Evolutionary conservation across 1,139 yeast genomes (phyloP), one percentile per base, ranked within the genome.

Genomic region (Citeromyces hawaiiensis): DNA sequence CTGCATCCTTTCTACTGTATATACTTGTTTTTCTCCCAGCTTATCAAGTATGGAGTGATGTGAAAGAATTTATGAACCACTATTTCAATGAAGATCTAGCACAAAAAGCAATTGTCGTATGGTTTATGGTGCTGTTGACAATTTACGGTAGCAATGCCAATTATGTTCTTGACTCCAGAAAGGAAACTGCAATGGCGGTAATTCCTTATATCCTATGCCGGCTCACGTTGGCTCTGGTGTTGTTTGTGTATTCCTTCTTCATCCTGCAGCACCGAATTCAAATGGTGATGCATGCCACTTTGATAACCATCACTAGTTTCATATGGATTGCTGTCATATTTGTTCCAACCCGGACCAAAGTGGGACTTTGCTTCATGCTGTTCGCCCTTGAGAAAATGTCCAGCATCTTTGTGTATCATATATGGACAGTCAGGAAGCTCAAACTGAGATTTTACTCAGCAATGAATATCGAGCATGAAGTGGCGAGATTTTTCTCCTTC

Each of bases 391-490:
- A 77, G 47, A 64, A 64, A 16, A 18, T 57, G 1, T 46, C 48
- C 3, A 65, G 59, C 45, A 35, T 48, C 8, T 14, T 61, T 2
- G 50, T 63, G 31, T 72, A 61, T 47, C 77, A 70, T 46, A 81
- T 82, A 2, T 49, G 52, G 52, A 55, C 64, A 40, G 76, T 74
- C 48, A 60, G 51, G 38, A 14, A 56, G 18, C 42, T 75, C 47
- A 54, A 59, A 5, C 50, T 70, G 39, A 64, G 63, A 10, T 66
- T 63, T 42, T 68, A 79, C 4, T 75, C 85, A 0, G 83, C 83
- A 0, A 54, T 76, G 43, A 76, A 76, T 49, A 72, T 78, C 43
- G 83, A 76, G 48, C 83, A 77, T 49, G 83, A 75, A 49, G 80
- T 73, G 16, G 85, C 77, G 51, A 56, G 85, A 42, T 67, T 66